Evolutionary conservation across 2,329 filamentous ascomycete genomes (phyloP).

Genomic region (Colletotrichum tamarilloi): DNA sequence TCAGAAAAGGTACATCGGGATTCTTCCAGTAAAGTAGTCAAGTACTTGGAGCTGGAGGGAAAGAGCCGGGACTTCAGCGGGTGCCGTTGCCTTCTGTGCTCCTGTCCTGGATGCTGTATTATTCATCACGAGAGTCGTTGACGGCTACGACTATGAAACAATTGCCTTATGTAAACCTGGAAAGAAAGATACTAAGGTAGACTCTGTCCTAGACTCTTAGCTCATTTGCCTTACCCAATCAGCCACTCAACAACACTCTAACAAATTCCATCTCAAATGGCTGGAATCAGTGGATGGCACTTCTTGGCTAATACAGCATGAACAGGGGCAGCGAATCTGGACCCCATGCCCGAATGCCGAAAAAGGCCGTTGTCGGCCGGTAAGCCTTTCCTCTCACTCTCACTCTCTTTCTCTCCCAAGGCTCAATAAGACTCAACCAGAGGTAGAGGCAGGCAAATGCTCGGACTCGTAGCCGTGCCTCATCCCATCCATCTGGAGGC

Average conservation of each 20-base stretch:
- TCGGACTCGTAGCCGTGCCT: not conserved
- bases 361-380: slow-evolving; percentile 28
- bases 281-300: not conserved
- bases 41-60: too few relatives aligned
- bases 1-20: not conserved
- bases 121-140: not conserved
- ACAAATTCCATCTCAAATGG: slow-evolving; percentile 1
- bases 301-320: not conserved
- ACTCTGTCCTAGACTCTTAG: not conserved
- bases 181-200: not conserved
- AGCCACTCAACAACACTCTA: not conserved
- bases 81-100: not conserved
- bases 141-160: not conserved
- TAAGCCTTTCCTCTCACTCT: not conserved
- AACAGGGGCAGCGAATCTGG: not conserved
- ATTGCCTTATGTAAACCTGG: not conserved
- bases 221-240: not conserved
- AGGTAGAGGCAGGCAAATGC: too few relatives aligned
- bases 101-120: not conserved
- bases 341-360: slow-evolving; percentile 31
- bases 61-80: not conserved
- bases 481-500: slow-evolving; percentile 5
- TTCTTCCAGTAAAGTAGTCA: not conserved
- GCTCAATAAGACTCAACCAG: not conserved
- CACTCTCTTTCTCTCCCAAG: not conserved